These are phyloP conservation scores for Globisporangium carolinianum DNA, from an alignment of 352 stramenopile species.

Conservation along the genomic window DNA sequence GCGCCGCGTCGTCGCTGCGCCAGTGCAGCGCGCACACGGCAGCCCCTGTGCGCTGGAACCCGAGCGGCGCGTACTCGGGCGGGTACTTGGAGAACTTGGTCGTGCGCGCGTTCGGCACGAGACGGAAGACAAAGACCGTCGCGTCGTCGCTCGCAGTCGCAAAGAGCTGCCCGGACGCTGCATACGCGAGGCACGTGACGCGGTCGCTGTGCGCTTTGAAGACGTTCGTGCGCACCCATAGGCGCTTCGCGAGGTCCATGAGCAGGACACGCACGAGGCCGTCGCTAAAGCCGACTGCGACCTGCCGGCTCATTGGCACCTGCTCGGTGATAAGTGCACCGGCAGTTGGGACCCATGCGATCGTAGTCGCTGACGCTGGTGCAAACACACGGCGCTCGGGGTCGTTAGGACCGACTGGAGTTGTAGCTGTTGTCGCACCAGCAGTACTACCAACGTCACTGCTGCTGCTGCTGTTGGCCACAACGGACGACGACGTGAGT, in stretches of 20 bases:
- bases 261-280: slow-evolving; percentile 76
- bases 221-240: slow-evolving; percentile 60
- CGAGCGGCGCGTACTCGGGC: slow-evolving; percentile 62
- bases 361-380: slow-evolving; percentile 37
- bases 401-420: slow-evolving; percentile 2
- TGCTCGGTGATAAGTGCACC: slow-evolving; percentile 32
- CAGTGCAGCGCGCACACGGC: slow-evolving; percentile 44
- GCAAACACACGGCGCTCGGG: slow-evolving; percentile 13
- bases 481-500: slow-evolving; percentile 5
- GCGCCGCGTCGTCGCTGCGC: slow-evolving; percentile 51
- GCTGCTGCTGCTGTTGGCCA: slow-evolving; percentile 3
- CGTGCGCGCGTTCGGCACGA: slow-evolving; percentile 38
- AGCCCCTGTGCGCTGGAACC: slow-evolving; percentile 52
- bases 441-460: no score
- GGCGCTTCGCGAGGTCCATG: slow-evolving; percentile 37
- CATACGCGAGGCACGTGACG: slow-evolving; percentile 69
- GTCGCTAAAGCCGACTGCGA: slow-evolving; percentile 88
- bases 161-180: slow-evolving; percentile 57
- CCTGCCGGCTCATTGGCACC: slow-evolving; percentile 51
- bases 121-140: slow-evolving; percentile 85
- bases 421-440: no score
- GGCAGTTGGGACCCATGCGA: slow-evolving; percentile 65
- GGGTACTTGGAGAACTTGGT: slow-evolving; percentile 47
- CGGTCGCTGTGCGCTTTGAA: slow-evolving; percentile 86
- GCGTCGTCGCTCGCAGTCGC: slow-evolving; percentile 70